Evolutionary conservation across 2,329 filamentous ascomycete species (phyloP).

Genomic region (Tympanopsis confertula): DNA sequence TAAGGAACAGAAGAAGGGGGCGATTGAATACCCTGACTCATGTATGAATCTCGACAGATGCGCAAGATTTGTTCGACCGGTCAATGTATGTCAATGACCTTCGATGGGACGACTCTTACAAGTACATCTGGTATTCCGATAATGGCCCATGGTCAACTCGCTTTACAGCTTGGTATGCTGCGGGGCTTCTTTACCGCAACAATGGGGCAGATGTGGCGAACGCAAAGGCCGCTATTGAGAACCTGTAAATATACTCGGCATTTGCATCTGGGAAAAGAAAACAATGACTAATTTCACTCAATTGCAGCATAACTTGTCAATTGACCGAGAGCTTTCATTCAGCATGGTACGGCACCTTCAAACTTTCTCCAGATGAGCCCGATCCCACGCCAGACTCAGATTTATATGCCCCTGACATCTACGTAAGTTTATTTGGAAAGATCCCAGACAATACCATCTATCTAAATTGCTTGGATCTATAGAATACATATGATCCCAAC

Average conservation of each 20-base stretch:
- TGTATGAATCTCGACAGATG: slow-evolving; percentile 9
- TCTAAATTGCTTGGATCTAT: rapidly evolving
- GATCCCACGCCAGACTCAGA: slow-evolving; percentile 19
- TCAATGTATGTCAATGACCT: slow-evolving; percentile 24
- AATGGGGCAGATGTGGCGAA: slow-evolving; percentile 19
- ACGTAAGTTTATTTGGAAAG: slow-evolving; percentile 9
- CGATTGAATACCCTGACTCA: neutral
- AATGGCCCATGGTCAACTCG: slow-evolving; percentile 27
- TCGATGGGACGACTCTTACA: slow-evolving; percentile 26
- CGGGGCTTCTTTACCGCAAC: slow-evolving; percentile 22
- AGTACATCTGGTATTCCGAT: slow-evolving; percentile 26
- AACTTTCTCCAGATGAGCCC: slow-evolving; percentile 25
- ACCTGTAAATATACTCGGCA: slow-evolving; percentile 12
- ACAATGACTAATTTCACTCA: neutral
- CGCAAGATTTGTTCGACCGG: slow-evolving; percentile 23
- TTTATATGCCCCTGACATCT: slow-evolving; percentile 19
- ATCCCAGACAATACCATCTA: too few relatives aligned
- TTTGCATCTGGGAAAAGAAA: neutral
- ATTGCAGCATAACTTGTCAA: slow-evolving; percentile 16
- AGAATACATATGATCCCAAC: slow-evolving; percentile 17
- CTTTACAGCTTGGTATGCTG: slow-evolving; percentile 29
- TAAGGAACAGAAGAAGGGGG: neutral
- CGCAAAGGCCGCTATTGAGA: slow-evolving; percentile 20
- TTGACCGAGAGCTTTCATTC: slow-evolving; percentile 22
- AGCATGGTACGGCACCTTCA: slow-evolving; percentile 27